Evolutionary conservation across 176 grass and related monocot genomes (phyloP).

Genomic region (Juncus effusus): DNA sequence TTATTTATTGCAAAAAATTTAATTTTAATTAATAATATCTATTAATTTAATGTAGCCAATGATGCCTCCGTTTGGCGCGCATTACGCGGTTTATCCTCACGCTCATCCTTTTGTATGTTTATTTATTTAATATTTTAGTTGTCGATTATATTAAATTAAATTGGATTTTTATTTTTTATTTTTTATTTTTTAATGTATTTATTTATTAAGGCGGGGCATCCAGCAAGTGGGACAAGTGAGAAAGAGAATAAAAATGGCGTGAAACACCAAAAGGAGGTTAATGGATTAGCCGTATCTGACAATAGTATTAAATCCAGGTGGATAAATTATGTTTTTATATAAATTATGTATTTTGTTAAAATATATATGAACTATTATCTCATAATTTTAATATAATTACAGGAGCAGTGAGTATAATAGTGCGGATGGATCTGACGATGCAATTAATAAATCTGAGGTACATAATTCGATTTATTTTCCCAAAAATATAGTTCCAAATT

Average conservation of each 20-base stretch:
- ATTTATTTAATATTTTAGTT: constrained; percentile 10
- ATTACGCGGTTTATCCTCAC: constrained; percentile 67
- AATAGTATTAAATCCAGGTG: constrained; percentile 54
- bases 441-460: constrained; percentile 42
- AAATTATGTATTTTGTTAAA: neutral
- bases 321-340: neutral
- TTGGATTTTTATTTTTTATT: neutral
- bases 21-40: neutral
- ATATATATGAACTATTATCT: no score
- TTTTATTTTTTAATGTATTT: constrained; percentile 6
- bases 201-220: constrained; percentile 47
- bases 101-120: constrained; percentile 46
- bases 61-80: constrained; percentile 55
- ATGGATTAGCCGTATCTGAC: constrained; percentile 41
- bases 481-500: neutral
- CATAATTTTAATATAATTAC: no score
- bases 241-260: constrained; percentile 39
- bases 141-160: constrained; percentile 7
- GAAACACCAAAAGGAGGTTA: constrained; percentile 53
- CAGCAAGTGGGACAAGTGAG: constrained; percentile 54
- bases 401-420: constrained; percentile 41
- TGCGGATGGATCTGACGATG: constrained; percentile 62
- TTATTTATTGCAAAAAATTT: no score
- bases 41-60: constrained; percentile 38
- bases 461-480: constrained; percentile 28